These are phyloP conservation scores for Alternaria rosae DNA, from an alignment of 2,329 filamentous ascomycete genomes.

Conservation along the genomic window DNA sequence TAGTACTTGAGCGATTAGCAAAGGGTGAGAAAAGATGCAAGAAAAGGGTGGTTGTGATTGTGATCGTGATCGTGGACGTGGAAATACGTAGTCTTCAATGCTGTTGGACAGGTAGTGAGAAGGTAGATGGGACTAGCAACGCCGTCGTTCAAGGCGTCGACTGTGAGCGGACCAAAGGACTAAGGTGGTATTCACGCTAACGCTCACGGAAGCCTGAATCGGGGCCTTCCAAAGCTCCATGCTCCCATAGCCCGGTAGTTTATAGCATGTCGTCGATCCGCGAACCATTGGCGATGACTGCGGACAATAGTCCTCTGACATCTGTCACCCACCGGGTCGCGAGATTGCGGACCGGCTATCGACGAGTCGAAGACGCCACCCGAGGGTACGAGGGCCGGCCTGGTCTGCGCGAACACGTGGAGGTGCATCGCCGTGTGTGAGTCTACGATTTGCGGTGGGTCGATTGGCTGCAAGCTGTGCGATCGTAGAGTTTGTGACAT, in stretches of 20 bases:
- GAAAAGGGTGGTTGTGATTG: too few relatives aligned
- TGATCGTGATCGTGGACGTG: too few relatives aligned
- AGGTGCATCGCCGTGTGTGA: constrained; percentile 12
- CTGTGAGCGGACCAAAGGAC: constrained; percentile 1
- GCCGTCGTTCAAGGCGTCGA: constrained; percentile 1
- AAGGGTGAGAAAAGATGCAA: background rate
- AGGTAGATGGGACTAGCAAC: background rate
- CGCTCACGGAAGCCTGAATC: background rate
- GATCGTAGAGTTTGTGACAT: constrained; percentile 22
- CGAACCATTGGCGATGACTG: background rate
- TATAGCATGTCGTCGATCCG: background rate
- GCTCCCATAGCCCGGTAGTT: background rate
- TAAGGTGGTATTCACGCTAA: background rate
- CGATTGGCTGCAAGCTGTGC: constrained; percentile 22
- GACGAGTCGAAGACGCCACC: constrained; percentile 10
- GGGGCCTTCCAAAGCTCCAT: background rate
- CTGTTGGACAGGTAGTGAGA: background rate
- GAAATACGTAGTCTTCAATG: background rate
- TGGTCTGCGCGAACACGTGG: constrained; percentile 17
- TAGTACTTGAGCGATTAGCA: background rate
- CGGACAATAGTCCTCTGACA: constrained; percentile 7
- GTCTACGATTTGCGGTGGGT: background rate
- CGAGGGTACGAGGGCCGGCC: constrained; percentile 8
- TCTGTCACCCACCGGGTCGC: constrained; percentile 3
- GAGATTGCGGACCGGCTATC: constrained; percentile 21